Conservation (phyloP, 2,329 filamentous ascomycete genomes). For the Truncatella angustata region DNA sequence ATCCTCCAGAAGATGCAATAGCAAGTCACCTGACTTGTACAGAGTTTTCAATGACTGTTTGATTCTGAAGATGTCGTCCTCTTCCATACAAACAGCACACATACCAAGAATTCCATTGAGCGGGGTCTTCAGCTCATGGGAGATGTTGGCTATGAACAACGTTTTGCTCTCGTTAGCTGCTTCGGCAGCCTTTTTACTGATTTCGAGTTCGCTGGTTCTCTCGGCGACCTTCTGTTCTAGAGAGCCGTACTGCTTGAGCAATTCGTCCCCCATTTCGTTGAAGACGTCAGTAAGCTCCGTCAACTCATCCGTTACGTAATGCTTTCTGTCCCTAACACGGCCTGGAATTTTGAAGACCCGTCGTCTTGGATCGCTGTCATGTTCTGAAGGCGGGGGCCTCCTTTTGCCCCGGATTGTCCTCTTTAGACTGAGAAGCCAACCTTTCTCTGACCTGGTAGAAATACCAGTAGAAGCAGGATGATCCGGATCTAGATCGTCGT, state of each 20-base stretch:
- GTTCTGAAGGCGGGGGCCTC: slow-evolving; percentile 25
- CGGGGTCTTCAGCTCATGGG: slow-evolving; percentile 84
- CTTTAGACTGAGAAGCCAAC: slow-evolving; percentile 35
- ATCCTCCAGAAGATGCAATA: slow-evolving; percentile 85
- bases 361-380: slow-evolving; percentile 39
- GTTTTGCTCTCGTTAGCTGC: slow-evolving; percentile 98
- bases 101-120: slow-evolving; percentile 95
- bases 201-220: slow-evolving; percentile 79
- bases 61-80: slow-evolving; percentile 74
- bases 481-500: slow-evolving; percentile 38
- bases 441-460: slow-evolving; percentile 40
- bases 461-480: slow-evolving; percentile 16
- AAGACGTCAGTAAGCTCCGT: slow-evolving; percentile 83
- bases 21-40: slow-evolving; percentile 82
- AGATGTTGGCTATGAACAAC: slow-evolving; percentile 94
- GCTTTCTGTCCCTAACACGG: slow-evolving; percentile 73
- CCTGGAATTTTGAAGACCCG: slow-evolving; percentile 79
- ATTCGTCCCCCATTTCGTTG: slow-evolving; percentile 91
- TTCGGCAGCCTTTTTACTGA: slow-evolving; percentile 88
- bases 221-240: slow-evolving; percentile 83
- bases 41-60: slow-evolving; percentile 84
- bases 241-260: slow-evolving; percentile 80
- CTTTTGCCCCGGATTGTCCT: slow-evolving; percentile 34
- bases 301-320: slow-evolving; percentile 77
- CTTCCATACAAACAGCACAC: slow-evolving; percentile 90